These are phyloP conservation scores for Ceriops tagal DNA, from an alignment of 345 rosid genomes.

Conservation along the genomic window DNA sequence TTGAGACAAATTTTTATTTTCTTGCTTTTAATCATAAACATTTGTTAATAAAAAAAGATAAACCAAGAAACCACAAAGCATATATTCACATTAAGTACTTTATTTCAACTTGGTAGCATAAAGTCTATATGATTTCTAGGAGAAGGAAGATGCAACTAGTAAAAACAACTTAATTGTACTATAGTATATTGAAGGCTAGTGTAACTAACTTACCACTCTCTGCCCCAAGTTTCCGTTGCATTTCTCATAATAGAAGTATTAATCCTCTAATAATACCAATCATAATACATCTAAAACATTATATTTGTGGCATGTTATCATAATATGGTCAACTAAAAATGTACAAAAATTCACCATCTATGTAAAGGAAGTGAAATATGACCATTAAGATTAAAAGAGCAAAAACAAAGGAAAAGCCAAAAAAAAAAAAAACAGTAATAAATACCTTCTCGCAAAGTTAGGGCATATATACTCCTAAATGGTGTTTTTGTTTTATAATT, in stretches of 20 bases:
- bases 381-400: not conserved
- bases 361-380: not conserved
- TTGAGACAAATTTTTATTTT: not conserved
- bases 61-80: too few species aligned
- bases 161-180: too few species aligned
- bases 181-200: constrained; percentile 2
- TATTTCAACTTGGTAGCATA: too few species aligned
- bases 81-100: too few species aligned
- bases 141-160: too few species aligned
- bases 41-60: not conserved
- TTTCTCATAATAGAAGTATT: constrained; percentile 76
- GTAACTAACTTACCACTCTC: constrained; percentile 79
- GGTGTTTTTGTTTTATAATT: constrained; percentile 77
- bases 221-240: constrained; percentile 81
- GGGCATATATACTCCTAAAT: constrained; percentile 89
- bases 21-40: not conserved
- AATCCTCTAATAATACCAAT: constrained; percentile 61
- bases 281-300: constrained; percentile 77
- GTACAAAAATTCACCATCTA: not conserved
- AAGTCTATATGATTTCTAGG: too few species aligned
- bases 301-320: constrained; percentile 46
- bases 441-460: constrained; percentile 70
- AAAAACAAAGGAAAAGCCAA: not conserved
- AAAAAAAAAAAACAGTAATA: constrained; percentile 2
- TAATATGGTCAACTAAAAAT: not conserved